Conservation (phyloP, 331 rosid species). For the Malus hybrid region DNA sequence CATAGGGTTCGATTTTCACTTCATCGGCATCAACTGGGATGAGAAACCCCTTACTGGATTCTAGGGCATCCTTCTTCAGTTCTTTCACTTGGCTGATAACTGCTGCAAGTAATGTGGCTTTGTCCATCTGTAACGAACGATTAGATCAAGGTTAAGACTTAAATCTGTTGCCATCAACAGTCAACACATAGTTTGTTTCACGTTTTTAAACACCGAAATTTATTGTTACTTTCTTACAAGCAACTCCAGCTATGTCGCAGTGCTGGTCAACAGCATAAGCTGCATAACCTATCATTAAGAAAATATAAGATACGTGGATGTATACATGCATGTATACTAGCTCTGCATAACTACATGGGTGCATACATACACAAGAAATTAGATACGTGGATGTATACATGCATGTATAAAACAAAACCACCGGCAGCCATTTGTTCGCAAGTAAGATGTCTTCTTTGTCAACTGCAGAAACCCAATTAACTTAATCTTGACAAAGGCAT, state of each 20-base stretch:
- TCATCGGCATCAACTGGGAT: conserved; percentile 77
- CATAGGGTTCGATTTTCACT: conserved; percentile 58
- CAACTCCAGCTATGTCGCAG: not conserved
- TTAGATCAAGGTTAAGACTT: not conserved
- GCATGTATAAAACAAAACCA: not conserved
- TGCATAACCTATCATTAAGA: not conserved
- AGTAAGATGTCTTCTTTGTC: not conserved
- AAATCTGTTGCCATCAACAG: not conserved
- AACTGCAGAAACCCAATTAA: not conserved
- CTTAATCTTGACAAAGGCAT: not conserved
- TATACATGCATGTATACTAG: not conserved
- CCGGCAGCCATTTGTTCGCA: not conserved
- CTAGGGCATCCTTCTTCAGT: conserved; percentile 58
- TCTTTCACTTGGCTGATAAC: conserved; percentile 67
- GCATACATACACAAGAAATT: not conserved
- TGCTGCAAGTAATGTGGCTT: conserved; percentile 73
- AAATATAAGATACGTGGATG: not conserved
- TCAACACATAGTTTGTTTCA: not conserved
- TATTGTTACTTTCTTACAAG: not conserved
- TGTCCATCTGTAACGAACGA: conserved; percentile 58
- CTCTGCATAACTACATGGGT: not conserved
- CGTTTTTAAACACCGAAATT: not conserved
- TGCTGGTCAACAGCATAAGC: not conserved
- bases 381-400: not conserved
- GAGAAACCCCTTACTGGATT: conserved; percentile 58